Conservation (phyloP, 495 filamentous ascomycete genomes). For the Pseudoneurospora amorphoporcata region DNA sequence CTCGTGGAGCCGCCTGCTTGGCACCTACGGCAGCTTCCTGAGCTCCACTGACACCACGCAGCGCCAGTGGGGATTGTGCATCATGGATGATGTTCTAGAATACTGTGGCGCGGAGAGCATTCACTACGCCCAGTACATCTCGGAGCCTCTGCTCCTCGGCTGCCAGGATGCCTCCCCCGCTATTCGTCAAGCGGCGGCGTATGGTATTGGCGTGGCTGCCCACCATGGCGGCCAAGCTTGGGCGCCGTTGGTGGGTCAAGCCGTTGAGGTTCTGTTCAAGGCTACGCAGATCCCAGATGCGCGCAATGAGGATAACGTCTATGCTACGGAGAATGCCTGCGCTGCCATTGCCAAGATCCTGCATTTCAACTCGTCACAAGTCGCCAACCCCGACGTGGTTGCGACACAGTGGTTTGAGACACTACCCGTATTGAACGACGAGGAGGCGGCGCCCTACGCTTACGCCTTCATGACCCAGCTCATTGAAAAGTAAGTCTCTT, state of each 20-base stretch:
- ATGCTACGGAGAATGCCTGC: conserved; percentile 92
- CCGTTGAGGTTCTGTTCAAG: conserved; percentile 72
- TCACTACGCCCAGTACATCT: conserved; percentile 73
- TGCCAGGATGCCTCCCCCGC: conserved; percentile 76
- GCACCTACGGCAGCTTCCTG: conserved; percentile 78
- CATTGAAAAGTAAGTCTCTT: conserved; percentile 79
- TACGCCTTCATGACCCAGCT: conserved; percentile 86
- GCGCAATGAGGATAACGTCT: conserved; percentile 85
- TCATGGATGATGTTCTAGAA: conserved; percentile 96
- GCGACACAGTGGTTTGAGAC: conserved; percentile 77
- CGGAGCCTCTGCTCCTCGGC: conserved; percentile 72
- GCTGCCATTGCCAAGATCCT: conserved; percentile 95
- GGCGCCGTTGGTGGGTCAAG: conserved; percentile 70
- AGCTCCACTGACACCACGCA: conserved; percentile 79
- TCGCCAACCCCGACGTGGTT: conserved; percentile 61
- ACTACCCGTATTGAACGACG: conserved; percentile 85
- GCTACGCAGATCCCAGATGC: conserved; percentile 70
- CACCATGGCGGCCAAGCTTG: conserved; percentile 81
- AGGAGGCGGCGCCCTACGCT: conserved; percentile 94
- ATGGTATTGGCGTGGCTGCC: conserved; percentile 92
- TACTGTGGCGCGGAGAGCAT: conserved; percentile 83
- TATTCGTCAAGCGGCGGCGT: conserved; percentile 92
- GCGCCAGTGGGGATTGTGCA: conserved; percentile 96
- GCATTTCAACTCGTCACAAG: conserved; percentile 70
- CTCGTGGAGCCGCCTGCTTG: conserved; percentile 73